A percentile compares a stretch with the other conserved stretches of the same genome.
Evolutionary conservation across 2,329 filamentous ascomycete genomes (phyloP).

Genomic region (Claviceps paspali): DNA sequence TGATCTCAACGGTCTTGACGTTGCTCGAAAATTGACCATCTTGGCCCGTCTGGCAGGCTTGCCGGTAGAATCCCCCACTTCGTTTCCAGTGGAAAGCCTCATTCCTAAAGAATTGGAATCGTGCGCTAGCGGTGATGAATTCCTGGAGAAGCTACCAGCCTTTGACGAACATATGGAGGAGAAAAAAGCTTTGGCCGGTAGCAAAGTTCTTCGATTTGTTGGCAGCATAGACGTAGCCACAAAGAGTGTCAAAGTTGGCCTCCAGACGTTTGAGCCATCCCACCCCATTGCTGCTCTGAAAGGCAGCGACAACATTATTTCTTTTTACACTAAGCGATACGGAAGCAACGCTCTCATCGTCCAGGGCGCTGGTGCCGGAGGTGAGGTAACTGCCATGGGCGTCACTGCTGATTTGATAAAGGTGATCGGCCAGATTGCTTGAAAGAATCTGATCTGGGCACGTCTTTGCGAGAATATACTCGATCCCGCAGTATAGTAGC

Average conservation of each 20-base stretch:
- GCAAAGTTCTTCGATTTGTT: slow-evolving; percentile 86
- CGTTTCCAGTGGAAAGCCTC: slow-evolving; percentile 86
- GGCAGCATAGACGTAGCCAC: slow-evolving; percentile 78
- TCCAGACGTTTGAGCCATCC: slow-evolving; percentile 76
- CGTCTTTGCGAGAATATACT: neutral
- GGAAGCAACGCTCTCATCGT: slow-evolving; percentile 82
- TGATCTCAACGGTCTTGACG: slow-evolving; percentile 74
- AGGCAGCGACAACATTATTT: slow-evolving; percentile 98
- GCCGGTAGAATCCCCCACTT: slow-evolving; percentile 64
- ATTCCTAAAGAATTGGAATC: slow-evolving; percentile 79
- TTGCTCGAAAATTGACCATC: slow-evolving; percentile 93
- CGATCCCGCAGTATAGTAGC: neutral
- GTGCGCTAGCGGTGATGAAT: slow-evolving; percentile 65
- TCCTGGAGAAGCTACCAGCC: slow-evolving; percentile 61
- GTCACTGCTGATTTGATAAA: slow-evolving; percentile 90
- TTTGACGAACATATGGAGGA: slow-evolving; percentile 87
- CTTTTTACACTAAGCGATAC: slow-evolving; percentile 94
- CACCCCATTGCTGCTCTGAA: slow-evolving; percentile 89
- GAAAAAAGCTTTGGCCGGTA: slow-evolving; percentile 70
- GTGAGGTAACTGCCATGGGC: slow-evolving; percentile 94
- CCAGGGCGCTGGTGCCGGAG: slow-evolving; percentile 86
- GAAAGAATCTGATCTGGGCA: slow-evolving; percentile 5
- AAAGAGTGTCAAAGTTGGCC: slow-evolving; percentile 74
- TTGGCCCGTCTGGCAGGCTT: slow-evolving; percentile 75
- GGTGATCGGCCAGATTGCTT: slow-evolving; percentile 56